A percentile compares a stretch with the other conserved stretches of the same genome.
Conservation (phyloP, 1,284 basidiomycete genomes). For the Moesziomyces aphidis region DNA sequence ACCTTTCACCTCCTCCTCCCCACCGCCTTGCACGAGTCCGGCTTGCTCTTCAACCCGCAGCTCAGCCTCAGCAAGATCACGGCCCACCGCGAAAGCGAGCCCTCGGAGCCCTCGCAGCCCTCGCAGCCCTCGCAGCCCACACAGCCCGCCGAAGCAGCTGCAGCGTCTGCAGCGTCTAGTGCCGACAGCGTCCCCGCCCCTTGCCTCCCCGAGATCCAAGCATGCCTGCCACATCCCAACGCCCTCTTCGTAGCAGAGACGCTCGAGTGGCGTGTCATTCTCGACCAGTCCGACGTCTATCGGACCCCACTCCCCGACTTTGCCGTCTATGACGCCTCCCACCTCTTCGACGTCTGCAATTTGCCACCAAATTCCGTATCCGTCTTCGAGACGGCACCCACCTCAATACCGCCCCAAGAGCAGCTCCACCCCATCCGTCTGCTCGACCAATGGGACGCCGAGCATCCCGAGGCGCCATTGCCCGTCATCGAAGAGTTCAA, state of each 20-base stretch:
- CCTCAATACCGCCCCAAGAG: conserved; percentile 13
- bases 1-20: conserved; percentile 26
- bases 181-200: conserved; percentile 6
- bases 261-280: conserved; percentile 52
- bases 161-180: neutral
- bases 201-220: conserved; percentile 12
- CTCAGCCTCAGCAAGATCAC: conserved; percentile 17
- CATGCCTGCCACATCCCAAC: conserved; percentile 42
- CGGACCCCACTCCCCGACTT: neutral
- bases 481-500: conserved; percentile 43
- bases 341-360: conserved; percentile 38
- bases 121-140: neutral
- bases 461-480: conserved; percentile 7
- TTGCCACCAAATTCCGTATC: conserved; percentile 16
- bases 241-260: conserved; percentile 49
- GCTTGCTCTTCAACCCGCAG: conserved; percentile 41
- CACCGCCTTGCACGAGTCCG: conserved; percentile 35
- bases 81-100: conserved; percentile 3
- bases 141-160: neutral
- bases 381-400: conserved; percentile 38
- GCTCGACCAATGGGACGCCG: conserved; percentile 12
- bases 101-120: neutral
- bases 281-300: conserved; percentile 17
- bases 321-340: neutral
- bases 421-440: conserved; percentile 26